phyloP scores from a whole-genome alignment of 805 yeast genomes.

The Metahyphopichia silvanorum region DNA sequence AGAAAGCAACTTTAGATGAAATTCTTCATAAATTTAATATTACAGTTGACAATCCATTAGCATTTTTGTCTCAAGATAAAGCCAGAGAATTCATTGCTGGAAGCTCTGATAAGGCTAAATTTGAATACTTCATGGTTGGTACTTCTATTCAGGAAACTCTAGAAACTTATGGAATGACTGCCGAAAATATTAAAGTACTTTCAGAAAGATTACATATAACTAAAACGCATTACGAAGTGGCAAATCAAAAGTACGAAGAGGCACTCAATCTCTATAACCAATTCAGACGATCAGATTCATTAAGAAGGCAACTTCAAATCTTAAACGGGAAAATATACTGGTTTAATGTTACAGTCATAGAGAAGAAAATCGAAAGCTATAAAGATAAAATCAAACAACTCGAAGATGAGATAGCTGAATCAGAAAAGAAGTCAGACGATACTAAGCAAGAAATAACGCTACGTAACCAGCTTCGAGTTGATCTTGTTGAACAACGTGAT shows the following conservation, averaged over 20 bases:
- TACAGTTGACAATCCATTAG: conserved; percentile 85
- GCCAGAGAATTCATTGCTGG: conserved; percentile 87
- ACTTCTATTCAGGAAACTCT: conserved; percentile 68
- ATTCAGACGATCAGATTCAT: conserved; percentile 29
- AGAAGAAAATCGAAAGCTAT: conserved; percentile 17
- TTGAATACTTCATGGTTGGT: conserved; percentile 75
- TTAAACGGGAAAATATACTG: conserved; percentile 41
- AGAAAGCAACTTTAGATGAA: conserved; percentile 61
- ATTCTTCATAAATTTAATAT: conserved; percentile 71
- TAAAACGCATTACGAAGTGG: conserved; percentile 18
- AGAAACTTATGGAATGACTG: conserved; percentile 42
- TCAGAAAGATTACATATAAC: conserved; percentile 24
- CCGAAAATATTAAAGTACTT: conserved; percentile 26
- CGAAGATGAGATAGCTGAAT: conserved; percentile 13
- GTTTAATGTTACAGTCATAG: conserved; percentile 35
- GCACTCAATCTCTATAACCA: conserved; percentile 27
- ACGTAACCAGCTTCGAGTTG: conserved; percentile 7
- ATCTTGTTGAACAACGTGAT: conserved; percentile 7
- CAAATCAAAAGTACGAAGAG: conserved; percentile 25
- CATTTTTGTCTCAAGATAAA: conserved; percentile 88
- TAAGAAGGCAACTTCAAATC: conserved; percentile 28
- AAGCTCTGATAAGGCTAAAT: conserved; percentile 70
- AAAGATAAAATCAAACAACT: conserved; percentile 12
- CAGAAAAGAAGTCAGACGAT: conserved; percentile 1
- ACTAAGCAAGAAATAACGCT: conserved; percentile 11